Base-by-base conservation (phyloP, 768 basidiomycete species). In the Collybia sordida region DNA sequence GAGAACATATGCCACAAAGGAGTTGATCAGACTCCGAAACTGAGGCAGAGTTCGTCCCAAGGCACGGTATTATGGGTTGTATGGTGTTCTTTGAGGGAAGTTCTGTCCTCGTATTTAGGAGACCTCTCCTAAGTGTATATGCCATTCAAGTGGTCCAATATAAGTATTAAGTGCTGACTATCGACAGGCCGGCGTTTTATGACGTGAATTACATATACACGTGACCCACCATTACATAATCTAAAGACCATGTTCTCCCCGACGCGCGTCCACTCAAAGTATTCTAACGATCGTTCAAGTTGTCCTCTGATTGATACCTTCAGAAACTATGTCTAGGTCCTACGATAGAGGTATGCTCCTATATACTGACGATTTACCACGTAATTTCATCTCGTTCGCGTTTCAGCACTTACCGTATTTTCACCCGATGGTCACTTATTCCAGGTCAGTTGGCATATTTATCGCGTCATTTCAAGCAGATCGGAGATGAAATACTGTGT, bases 391-490 rank as follows among this genome's bases (percentile, higher is more conserved):
- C 24, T 45, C 3, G 31, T 14, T 11, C 25, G 3, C 22, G 28
- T 19, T 45, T 22, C 48, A 97, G 95, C 95, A 41, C 85, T 98
- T 56, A 98, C 96, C 56, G 93, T 96, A 65, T 96, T 97, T 79
- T 97, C 94, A 37, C 96, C 96, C 51, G 97, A 98, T 76, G 97
- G 97, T 15, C 97, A 99, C 75, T 77, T 99, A 60, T 97, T 98
- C 80, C 94, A 98, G 81, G 94, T 92, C 57, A 53, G 72, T 49
- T 47, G 36, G 25, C 41, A 17, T 37, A n/a, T 39, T 21, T 49
- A 37, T 53, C 45, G 47, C 44, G 49, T 43, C 36, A 39, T 49
- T 47, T 45, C 28, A 56, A 31, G 38, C 40, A 49, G n/a, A 42
- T 54, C 47, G 48, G 47, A 18, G 37, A 43, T 54, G 31, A 57